These are phyloP conservation scores for Hansfordia pulvinata DNA, from an alignment of 2,329 filamentous ascomycete species.

Conservation along the genomic window DNA sequence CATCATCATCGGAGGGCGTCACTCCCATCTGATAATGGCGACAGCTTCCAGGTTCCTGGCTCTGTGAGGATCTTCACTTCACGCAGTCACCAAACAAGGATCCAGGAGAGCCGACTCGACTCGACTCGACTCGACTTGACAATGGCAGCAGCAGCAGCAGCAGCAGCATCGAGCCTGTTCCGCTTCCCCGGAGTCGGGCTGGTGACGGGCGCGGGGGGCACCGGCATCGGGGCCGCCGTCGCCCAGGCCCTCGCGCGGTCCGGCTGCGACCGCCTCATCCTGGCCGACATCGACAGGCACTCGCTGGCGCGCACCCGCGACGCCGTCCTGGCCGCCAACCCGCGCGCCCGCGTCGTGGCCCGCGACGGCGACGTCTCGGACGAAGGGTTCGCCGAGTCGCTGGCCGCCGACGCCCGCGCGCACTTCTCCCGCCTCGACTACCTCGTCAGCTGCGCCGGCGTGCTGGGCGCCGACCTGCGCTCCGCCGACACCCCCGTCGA, in stretches of 20 bases:
- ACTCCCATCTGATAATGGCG: no score
- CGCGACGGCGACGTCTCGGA: conserved; percentile 32
- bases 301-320: conserved; percentile 22
- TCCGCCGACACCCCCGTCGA: conserved; percentile 30
- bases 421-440: conserved; percentile 37
- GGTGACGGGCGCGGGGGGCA: conserved; percentile 32
- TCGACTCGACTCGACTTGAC: no score
- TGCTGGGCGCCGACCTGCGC: conserved; percentile 26
- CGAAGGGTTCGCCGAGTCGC: conserved; percentile 24
- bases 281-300: conserved; percentile 34
- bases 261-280: conserved; percentile 35
- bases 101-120: no score
- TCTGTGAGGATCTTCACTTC: no score
- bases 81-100: no score
- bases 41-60: no score
- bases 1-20: no score
- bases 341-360: conserved; percentile 17
- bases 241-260: conserved; percentile 33
- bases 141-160: no score
- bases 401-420: conserved; percentile 17
- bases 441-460: conserved; percentile 40
- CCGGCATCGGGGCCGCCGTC: conserved; percentile 41
- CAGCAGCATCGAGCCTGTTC: conserved; percentile 6
- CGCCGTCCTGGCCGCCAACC: conserved; percentile 18
- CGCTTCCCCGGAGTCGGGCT: conserved; percentile 29